Evolutionary conservation across 768 basidiomycete genomes (phyloP).

Genomic region (Mrakia gelida): DNA sequence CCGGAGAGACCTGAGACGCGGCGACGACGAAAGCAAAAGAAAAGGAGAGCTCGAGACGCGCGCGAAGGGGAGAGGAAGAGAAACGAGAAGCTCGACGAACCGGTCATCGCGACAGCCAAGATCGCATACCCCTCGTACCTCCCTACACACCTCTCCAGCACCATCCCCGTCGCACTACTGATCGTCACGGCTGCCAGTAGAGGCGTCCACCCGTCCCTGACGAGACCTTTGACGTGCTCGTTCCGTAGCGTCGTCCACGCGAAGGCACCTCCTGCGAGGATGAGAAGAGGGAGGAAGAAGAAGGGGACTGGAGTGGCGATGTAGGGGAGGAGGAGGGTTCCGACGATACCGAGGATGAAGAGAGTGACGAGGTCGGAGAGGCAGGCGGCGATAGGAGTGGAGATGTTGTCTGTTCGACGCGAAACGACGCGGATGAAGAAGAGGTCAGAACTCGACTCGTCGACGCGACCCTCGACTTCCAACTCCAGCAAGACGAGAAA

Average conservation of each 20-base stretch:
- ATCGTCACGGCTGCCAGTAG: conserved; percentile 59
- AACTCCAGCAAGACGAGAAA: neutral
- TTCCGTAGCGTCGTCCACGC: conserved; percentile 61
- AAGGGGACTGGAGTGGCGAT: conserved; percentile 23
- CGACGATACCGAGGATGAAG: conserved; percentile 62
- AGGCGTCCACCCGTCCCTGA: conserved; percentile 83
- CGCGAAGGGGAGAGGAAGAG: neutral
- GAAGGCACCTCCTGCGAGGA: conserved; percentile 53
- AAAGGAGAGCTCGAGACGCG: neutral
- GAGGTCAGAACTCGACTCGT: neutral
- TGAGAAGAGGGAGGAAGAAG: conserved; percentile 39
- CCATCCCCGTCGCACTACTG: conserved; percentile 80
- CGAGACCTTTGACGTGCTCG: conserved; percentile 61
- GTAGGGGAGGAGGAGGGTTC: conserved; percentile 36
- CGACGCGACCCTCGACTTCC: neutral
- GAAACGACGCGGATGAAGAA: too few species aligned
- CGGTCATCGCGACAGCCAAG: conserved; percentile 80
- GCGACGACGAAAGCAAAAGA: neutral
- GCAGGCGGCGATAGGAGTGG: conserved; percentile 86
- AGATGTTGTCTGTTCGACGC: conserved; percentile 72
- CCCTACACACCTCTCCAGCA: conserved; percentile 83
- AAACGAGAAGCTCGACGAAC: conserved; percentile 49
- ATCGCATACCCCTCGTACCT: conserved; percentile 82
- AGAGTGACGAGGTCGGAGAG: conserved; percentile 91
- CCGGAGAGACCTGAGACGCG: conserved; percentile 69